phyloP scores from a whole-genome alignment of 106 monocot genomes.

The Acanthochlamys bracteata region DNA sequence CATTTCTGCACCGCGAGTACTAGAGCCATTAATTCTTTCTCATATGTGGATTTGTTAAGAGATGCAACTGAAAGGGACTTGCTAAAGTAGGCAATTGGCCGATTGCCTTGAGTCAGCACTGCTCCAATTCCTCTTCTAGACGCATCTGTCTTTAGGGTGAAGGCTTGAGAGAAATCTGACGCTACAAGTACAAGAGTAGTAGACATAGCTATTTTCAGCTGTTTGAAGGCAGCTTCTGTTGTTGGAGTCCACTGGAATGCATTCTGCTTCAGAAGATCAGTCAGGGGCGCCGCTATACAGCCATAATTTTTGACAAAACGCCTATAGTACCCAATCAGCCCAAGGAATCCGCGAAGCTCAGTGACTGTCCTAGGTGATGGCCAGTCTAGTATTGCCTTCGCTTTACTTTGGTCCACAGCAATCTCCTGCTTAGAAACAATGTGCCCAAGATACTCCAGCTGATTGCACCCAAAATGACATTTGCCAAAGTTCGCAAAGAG shows the following conservation, averaged over 20 bases:
- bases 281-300: background rate
- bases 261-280: background rate
- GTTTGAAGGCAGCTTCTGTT: background rate
- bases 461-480: background rate
- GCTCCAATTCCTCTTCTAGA: background rate
- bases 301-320: background rate
- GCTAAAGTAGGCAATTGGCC: constrained; percentile 10
- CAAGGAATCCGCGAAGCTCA: constrained; percentile 1
- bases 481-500: background rate
- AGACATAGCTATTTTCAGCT: background rate
- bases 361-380: background rate
- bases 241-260: background rate
- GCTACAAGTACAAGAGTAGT: background rate
- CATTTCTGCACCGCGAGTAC: too few relatives aligned
- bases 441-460: background rate
- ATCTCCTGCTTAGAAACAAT: background rate
- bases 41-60: too few relatives aligned
- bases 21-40: too few relatives aligned
- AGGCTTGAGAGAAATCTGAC: background rate
- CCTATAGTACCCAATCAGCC: constrained; percentile 6
- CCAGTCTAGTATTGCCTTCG: background rate
- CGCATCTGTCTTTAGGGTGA: constrained; percentile 2
- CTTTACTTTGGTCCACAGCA: background rate
- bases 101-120: background rate
- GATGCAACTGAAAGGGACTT: background rate